Evolutionary conservation across 768 basidiomycete species (phyloP), one percentile per base, ranked within the genome.

Genomic region (Leccinum barrowsii): DNA sequence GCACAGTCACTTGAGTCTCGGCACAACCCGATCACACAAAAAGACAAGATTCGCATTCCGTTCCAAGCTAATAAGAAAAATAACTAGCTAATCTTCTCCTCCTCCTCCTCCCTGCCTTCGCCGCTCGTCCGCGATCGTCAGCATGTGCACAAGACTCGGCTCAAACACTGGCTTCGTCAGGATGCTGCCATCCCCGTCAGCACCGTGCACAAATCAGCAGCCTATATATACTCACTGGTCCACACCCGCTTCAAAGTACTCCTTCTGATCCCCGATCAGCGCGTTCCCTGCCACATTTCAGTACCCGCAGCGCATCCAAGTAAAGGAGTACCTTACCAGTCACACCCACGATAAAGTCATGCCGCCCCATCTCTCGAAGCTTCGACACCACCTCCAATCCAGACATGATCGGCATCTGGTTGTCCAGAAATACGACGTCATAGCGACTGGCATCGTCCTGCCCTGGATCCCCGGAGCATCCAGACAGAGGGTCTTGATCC

Each of bases 361-460:
- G 74, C 60, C 90, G 78, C 7, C 85, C 86, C 68, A 85, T 69
- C 58, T 80, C 78, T 59, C 92, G 76, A 40, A 94, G 74, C 68
- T 82, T 85, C 55, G 79, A 70, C 11, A 92, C 84, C 19, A 82
- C 80, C 58, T 85, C 82, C 48, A 91, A 67, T 15, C 93, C 93
- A 60, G 86, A 86, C 78, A 91, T 78, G 19, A 90, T 75, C 8
- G 87, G 88, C 89, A 93, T 93, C 73, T 92, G 90, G 70, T 94
- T 94, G 60, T 84, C 79, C 63, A 86, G 68, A 69, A 85, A 84
- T 22, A 82, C 73, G 10, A 81, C 73, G 53, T 81, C 81, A 54
- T 73, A 81, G 4, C 58, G 30, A 30, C 56, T 8, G 13, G 49
- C 42, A 1, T 60, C 19, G 0, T 50, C 46, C 42, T 44, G 47